Evolutionary conservation across 768 basidiomycete genomes (phyloP), one percentile per base, ranked within the genome.

Genomic region (Hygrophoropsis aurantiaca): DNA sequence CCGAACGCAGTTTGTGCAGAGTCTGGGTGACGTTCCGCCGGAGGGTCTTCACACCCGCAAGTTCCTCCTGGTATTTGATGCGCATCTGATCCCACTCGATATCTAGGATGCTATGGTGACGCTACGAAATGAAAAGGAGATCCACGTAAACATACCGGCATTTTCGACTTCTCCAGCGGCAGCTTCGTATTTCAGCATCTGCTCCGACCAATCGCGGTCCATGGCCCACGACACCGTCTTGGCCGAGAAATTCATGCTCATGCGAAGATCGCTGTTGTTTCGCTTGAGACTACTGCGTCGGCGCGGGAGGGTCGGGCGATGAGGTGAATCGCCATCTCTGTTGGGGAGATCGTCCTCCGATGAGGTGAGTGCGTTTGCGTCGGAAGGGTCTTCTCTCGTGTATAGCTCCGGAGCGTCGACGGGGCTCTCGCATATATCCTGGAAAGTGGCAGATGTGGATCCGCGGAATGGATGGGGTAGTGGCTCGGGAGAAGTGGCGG

Each of bases 221-320:
- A 85, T 86, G 20, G 86, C 85, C 85, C 85, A 88, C 30, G 85
- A 84, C 7, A 88, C 85, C 5, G 79, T 77, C 66, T 88, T 88
- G 15, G 73, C 64, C 23, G 80, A 69, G 50, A 83, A 80, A 26
- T 62, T 67, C 53, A 72, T 56, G 34, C 76, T 79, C 50, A 77
- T 66, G 44, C 68, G 62, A 58, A 73, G 69, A 41, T 68, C 70
- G 49, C 66, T 71, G 54, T 74, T 77, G 18, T 67, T 70, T 46
- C 82, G 78, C 63, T 79, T 85, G 53, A 87, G 74, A 55, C 81
- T 85, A 54, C 86, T 87, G 48, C 82, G 72, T 50, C 79, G 69
- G 45, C 74, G 79, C 30, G 71, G 67, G 10, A 74, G 53, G 13
- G 64, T 68, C 4, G 62, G 65, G 25, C 58, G 67, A 23, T 62